These are phyloP conservation scores for Phytopythium kandeliae DNA, from an alignment of 352 stramenopile genomes.

Conservation along the genomic window DNA sequence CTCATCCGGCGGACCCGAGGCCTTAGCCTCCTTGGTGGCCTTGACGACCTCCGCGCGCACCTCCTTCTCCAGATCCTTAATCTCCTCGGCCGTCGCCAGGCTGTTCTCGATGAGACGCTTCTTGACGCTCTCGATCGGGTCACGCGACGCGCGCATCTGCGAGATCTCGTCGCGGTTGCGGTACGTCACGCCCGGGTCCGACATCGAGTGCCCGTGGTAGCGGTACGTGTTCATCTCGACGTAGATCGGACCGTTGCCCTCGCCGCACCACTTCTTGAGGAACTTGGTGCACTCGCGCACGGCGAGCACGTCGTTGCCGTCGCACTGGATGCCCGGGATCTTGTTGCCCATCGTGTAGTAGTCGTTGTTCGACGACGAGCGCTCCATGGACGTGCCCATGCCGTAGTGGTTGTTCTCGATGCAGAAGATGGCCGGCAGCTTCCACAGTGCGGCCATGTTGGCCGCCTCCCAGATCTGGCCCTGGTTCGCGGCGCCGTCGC, in stretches of 20 bases:
- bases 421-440: conserved; percentile 99
- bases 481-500: conserved; percentile 99
- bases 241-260: conserved; percentile 98
- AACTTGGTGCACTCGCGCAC: conserved; percentile 96
- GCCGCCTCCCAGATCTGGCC: conserved; percentile 97
- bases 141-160: conserved; percentile 96
- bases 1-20: conserved; percentile 39
- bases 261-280: conserved; percentile 93
- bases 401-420: conserved; percentile 99
- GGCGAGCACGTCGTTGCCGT: conserved; percentile 99
- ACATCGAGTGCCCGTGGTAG: conserved; percentile 99
- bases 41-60: conserved; percentile 97
- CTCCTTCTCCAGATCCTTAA: conserved; percentile 99
- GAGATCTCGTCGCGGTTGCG: conserved; percentile 99
- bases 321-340: conserved; percentile 98
- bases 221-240: conserved; percentile 99
- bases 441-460: conserved; percentile 99
- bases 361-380: conserved; percentile 95
- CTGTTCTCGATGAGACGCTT: conserved; percentile 95
- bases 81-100: conserved; percentile 94
- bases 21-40: conserved; percentile 92
- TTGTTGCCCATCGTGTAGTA: conserved; percentile 99
- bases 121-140: conserved; percentile 99
- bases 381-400: conserved; percentile 98
- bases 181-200: conserved; percentile 99